These are phyloP conservation scores for Trypanosoma conorhini DNA, from an alignment of 208 protist species.

Conservation along the genomic window DNA sequence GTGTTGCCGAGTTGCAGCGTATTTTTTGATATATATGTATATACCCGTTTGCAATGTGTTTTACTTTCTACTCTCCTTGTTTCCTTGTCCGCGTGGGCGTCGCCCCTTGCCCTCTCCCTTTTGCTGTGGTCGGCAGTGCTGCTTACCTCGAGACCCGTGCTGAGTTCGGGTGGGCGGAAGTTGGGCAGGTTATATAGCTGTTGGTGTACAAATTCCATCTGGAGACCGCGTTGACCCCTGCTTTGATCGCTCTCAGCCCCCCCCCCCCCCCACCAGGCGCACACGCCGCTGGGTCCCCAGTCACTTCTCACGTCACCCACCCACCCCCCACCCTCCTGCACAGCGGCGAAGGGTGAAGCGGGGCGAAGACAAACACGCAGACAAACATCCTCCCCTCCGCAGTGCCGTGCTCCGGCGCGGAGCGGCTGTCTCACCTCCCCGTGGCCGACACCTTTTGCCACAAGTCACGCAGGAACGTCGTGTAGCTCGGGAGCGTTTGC, in stretches of 20 bases:
- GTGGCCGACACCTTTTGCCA: conserved; percentile 44
- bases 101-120: neutral
- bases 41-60: neutral
- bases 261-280: too few species aligned
- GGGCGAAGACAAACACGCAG: too few species aligned
- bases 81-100: neutral
- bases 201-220: neutral
- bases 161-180: too few species aligned
- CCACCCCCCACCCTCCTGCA: too few species aligned
- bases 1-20: neutral
- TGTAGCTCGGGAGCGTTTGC: conserved; percentile 56
- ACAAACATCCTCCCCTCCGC: too few species aligned
- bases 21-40: neutral
- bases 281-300: too few species aligned
- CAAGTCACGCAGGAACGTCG: conserved; percentile 56
- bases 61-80: neutral
- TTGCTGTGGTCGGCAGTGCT: conserved; percentile 3
- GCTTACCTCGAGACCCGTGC: neutral
- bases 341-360: too few species aligned
- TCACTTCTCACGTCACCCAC: too few species aligned
- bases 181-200: too few species aligned
- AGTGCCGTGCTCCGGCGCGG: neutral
- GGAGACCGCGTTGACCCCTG: too few species aligned
- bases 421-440: conserved; percentile 1
- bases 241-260: too few species aligned